Base-by-base conservation (phyloP, 805 yeast genomes). In the Kregervanrija delftensis region DNA sequence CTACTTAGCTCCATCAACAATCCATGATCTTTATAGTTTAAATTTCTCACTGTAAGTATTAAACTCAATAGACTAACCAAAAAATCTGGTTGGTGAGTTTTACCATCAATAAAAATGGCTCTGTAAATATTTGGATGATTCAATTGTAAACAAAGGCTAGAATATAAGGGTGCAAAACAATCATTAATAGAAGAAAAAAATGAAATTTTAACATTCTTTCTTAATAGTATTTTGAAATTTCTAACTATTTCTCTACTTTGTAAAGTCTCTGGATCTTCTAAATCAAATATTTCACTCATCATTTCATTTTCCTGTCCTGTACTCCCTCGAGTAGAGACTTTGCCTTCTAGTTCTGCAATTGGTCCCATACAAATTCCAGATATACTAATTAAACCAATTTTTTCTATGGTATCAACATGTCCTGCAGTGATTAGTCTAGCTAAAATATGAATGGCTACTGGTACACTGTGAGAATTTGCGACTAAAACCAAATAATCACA, bases 341-440 rank as follows among this genome's bases (percentile, higher is more conserved):
- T 82, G 50, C 89, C 85, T 60, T 93, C 98, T 41, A 80, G 74
- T 0, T 96, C 96, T 44, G 80, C 81, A 55, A 86, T 83, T 3
- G 98, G 98, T 0, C 99, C 99, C 58, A 87, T 76, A 54, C 86
- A 86, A 12, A 87, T 75, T 1, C 98, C 98, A 0, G 96, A 96
- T 91, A 93, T 86, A 11, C 87, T 88, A 36, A 93, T 67, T 36
- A 91, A 64, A 0, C 95, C 90, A n/a, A 89, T 69, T 37, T 80
- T 64, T 15, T 49, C 51, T 11, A 49, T 84, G 5, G 72, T 69
- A 42, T 75, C 79, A 8, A 91, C 73, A 38, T 86, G 69, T 44
- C 76, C 74, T 0, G 93, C 83, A 1, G 57, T 54, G 4, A 56
- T 46, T 39, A 63, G 35, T n/a, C 56, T 51, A 2, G 65, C 55